Conservation (phyloP, 2,329 filamentous ascomycete genomes). For the Cladosporium cucumerinum region DNA sequence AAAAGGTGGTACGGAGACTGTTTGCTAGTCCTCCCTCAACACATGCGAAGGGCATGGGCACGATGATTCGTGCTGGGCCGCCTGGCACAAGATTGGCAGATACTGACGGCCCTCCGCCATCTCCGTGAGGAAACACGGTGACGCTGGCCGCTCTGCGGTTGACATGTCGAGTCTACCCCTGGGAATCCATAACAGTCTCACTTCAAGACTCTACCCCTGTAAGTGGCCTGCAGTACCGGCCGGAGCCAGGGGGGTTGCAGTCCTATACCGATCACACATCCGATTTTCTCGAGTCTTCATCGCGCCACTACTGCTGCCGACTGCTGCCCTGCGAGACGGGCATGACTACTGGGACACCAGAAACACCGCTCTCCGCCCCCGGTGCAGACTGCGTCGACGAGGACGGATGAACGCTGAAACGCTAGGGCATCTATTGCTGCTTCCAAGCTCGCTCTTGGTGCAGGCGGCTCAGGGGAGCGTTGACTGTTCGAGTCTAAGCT, state of each 20-base stretch:
- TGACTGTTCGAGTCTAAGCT: background rate
- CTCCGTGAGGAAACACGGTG: constrained; percentile 10
- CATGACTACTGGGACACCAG: background rate
- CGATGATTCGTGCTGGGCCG: constrained; percentile 3
- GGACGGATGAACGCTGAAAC: background rate
- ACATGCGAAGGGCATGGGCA: background rate
- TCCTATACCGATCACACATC: background rate
- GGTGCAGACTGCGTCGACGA: background rate
- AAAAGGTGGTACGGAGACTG: background rate
- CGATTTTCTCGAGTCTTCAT: constrained; percentile 1
- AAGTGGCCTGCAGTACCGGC: background rate
- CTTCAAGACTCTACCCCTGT: background rate
- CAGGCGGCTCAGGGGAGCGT: constrained; percentile 8
- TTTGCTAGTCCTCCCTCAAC: background rate
- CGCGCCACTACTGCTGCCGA: background rate
- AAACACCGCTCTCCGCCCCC: background rate
- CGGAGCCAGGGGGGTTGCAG: background rate
- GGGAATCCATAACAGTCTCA: background rate
- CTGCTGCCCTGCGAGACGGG: background rate
- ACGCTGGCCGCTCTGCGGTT: background rate
- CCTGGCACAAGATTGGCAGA: background rate
- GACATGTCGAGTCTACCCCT: background rate
- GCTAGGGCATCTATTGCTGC: constrained; percentile 4
- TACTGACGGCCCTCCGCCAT: background rate
- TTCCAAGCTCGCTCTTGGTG: constrained; percentile 5